Evolutionary conservation across 176 grass and related monocot genomes (phyloP), one percentile per base, ranked within the genome.

Genomic region (Eragrostis nindensis): DNA sequence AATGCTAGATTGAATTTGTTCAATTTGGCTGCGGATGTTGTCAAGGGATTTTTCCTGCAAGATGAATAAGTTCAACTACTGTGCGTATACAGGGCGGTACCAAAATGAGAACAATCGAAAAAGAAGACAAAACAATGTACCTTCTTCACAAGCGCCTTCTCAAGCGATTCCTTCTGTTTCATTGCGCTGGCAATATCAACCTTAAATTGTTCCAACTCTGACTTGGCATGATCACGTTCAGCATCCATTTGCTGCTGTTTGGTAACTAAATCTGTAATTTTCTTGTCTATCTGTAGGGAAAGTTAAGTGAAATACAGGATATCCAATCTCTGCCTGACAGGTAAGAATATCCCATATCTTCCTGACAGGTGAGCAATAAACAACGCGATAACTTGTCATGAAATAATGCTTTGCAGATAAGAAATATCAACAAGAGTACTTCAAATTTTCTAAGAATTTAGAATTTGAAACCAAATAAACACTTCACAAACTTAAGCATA

Each of bases 241-340:
- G 95, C 95, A 84, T 98, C 86, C 86, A 95, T 93, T 89, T 95
- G 88, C 77, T 98, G 95, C 66, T 98, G 92, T 87, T 89, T 90
- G 63, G 90, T 93, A 72, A 98, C 80, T 45, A 98, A 76, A 73
- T 98, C 87, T 18, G 90, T 98, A 79, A 98, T 93, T 89, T 93
- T 81, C 75, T 89, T 85, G 46, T 98, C 95, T 91, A 98, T 98
- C 87, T 95, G 95, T 98, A 77, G 80, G 95, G 57, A 41, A 85
- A 98, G 90, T 98, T 88, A 98, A 98, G 88, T 86, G 38, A 90
- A 69, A 47, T 36, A 32, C 62, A 25, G 14, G 16, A 56, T 61
- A 59, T 63, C 2, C 15, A 38, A 67, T 47, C 79, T 54, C 32
- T 36, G 32, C 32, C 32, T 36, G 32, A 36, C 32, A 36, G 32